Base-by-base conservation (phyloP, 192 early-diverging fungal genomes). In the Thamnidium elegans region DNA sequence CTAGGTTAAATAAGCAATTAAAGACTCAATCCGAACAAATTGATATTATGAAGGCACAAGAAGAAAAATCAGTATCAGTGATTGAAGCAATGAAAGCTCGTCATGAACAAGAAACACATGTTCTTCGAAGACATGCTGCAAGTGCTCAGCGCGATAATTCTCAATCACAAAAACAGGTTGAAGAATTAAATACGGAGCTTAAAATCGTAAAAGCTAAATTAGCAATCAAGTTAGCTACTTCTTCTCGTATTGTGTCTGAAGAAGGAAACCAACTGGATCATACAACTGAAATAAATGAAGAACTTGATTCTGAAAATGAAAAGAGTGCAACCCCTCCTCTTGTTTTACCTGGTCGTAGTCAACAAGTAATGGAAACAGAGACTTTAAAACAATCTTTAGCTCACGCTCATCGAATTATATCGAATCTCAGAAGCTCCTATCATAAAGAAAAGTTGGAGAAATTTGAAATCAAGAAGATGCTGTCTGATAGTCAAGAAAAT, bases 101-200 rank as follows among this genome's bases (percentile, higher is more conserved):
- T 31, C 84, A 82, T 45, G 89, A 90, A 53, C 82, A 89, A 43
- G 88, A 89, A 13, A 79, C 84, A 39, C 43, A 70, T 1, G 58
- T 64, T 8, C 63, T 84, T 71, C 79, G 87, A 8, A 83, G 81
- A n/a, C 78, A 76, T 32, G 56, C 67, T 7, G 76, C 77, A 26
- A 68, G 72, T 9, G 58, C 85, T 8, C 86, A 89, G 61, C 76
- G 86, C 58, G 89, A 92, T 8, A 86, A 85, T 58, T 55, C 66
- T 7, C 68, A 78, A 13, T 55, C 87, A 2, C 15, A 72, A 7
- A 82, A 82, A 59, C 74, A 80, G 50, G 72, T 83, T 4, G 83
- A 89, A 7, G 84, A 83, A 13, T 74, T 92, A 53, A 82, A 81
- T 7, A 79, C 63, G 9, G 80, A 84, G 45, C 74, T 84, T 2